Base-by-base conservation (phyloP, 257 asterid species). In the Coffea eugenioides region DNA sequence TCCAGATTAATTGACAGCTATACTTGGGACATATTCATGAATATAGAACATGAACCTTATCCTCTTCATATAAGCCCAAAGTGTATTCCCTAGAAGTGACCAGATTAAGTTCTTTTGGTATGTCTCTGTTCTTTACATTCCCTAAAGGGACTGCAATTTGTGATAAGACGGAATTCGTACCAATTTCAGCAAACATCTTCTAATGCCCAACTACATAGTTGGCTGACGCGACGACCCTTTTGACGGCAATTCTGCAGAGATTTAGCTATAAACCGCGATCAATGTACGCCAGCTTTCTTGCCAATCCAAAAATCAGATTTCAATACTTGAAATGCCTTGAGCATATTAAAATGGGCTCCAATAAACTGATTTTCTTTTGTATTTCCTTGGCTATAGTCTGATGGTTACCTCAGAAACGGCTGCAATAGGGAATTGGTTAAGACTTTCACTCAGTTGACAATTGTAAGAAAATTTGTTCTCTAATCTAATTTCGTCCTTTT, bases 351-450 rank as follows among this genome's bases (percentile, higher is more conserved):
- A 75, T 81, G 80, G 77, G 56, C 14, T 81, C 49, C 31, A 27
- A 27, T 0, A 27, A 27, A 27, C 31, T 27, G 0, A 27, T 27
- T 27, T 27, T 27, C 31, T 18, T 69, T 31, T 61, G 51, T 46
- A 39, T 75, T 56, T 46, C 59, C 57, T 57, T 76, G 46, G 76
- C 76, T 69, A 31, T 75, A 8, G 39, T n/a, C 67, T 76, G n/a
- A 71, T 81, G 81, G 69, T 74, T 25, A n/a, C 73, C 34, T 69
- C 74, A 12, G 81, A 61, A 5, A 77, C 70, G 36, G 77, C 76
- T 16, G 74, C 77, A 27, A 27, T 43, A 56, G 68, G 49, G 73
- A 59, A 25, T 46, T 81, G 76, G 73, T 56, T 45, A 78, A 72
- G 16, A 62, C 72, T 77, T 73, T 67, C 43, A 43, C 49, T 8